Evolutionary conservation across 2,329 filamentous ascomycete species (phyloP), one percentile per base, ranked within the genome.

Genomic region (Trichoderma afroharzianum): DNA sequence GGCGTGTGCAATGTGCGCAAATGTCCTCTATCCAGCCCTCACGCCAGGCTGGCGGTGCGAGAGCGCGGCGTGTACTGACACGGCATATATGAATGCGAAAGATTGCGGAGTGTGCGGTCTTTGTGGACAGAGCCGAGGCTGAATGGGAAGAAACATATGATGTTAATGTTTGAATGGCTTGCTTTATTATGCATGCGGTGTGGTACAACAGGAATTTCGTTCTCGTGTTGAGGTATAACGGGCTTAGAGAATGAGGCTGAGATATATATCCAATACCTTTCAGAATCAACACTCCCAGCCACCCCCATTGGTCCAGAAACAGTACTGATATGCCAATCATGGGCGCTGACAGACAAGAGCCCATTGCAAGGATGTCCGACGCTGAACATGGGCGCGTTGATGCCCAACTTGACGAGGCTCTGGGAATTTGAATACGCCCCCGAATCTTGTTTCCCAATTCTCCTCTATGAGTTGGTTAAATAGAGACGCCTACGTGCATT

Each of bases 61-160:
- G 57, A 88, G 85, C 74, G 77, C 79, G 4, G 74, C 81, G 3
- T 95, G 93, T 78, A 81, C 80, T 72, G 84, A 81, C 14, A 87
- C 85, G 59, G 72, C 76, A 24, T 95, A 93, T 78, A 77, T 90
- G 67, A 95, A 95, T 76, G 85, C 91, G 12, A 88, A 86, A 1
- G 92, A 95, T 79, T 89, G 85, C 74, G 91, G 90, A 7, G 79
- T 90, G 0, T 95, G 93, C 78, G 92, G 92, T 4, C 80, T 93
- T 6, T 95, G 92, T 77, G 90, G 90, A 21, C 81, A 80, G 74
- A 82, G 79, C 74, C 32, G 68, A 18, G 18, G 11, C 15, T 70
- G 28, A 50, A 28, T 33, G 57, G 3, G 28, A 7, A 7, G 18
- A 8, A 12, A 24, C n/a, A 12, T 11, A 3, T 24, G 5, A 24